Base-by-base conservation (phyloP, 2,329 filamentous ascomycete genomes). In the Fusarium sp. region DNA sequence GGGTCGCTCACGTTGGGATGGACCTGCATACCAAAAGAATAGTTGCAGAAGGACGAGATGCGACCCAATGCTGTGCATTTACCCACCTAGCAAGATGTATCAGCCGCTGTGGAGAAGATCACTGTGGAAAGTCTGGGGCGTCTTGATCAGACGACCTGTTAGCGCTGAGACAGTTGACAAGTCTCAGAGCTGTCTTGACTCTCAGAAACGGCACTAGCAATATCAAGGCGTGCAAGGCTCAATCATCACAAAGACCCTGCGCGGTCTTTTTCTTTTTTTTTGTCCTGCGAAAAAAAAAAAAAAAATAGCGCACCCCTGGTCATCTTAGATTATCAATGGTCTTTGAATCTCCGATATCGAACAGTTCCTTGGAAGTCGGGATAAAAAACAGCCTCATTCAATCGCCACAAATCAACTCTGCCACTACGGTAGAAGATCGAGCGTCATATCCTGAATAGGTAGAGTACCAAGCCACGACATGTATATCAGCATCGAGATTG, bases 81-180 rank as follows among this genome's bases (percentile, higher is more conserved):
- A 51, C 65, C 64, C 61, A 47, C 62, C 62, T 59, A 67, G 61
- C 50, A 56, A 73, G 53, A 62, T 65, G 65, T 62, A 60, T 66
- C 70, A 72, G 67, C 73, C 70, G 65, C 58, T 72, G 71, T 75
- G 73, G 73, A 61, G 68, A 67, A 59, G 45, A 60, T 53, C 46
- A 49, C 39, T 61, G 53, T 28, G 10, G 24, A 67, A 65, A 74
- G 69, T 70, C 71, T 33, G 69, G 73, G 72, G 66, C 62, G 64
- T 55, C 51, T 42, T 59, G 52, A 44, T 62, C 59, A 71, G 67
- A 51, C 65, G 64, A 66, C 61, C 53, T 57, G 49, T 67, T 72
- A 50, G 57, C 55, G 58, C 47, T 53, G 42, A 64, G 53, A 65
- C 28, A 43, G 38, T 49, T 49, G 60, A 44, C 43, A 7, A 47